A percentile compares a stretch with the other conserved stretches of the same genome.
phyloP scores from a whole-genome alignment of 805 yeast species.

The Candida arabinofermentans region DNA sequence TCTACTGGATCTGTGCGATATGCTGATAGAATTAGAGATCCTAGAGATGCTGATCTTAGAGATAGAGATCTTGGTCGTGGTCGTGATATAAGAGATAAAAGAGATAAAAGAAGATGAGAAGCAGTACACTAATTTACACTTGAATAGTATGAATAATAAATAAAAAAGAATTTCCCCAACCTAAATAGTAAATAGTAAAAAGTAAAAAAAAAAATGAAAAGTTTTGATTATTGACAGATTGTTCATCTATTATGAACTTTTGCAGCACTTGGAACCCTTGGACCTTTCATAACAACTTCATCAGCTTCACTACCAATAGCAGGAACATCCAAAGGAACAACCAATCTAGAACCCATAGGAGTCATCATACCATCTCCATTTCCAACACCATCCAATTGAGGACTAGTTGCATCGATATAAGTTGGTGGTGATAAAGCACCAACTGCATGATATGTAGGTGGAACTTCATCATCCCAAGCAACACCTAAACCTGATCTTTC shows the following conservation, averaged over 20 bases:
- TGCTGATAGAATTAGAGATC: conserved; percentile 3
- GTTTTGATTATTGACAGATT: no score
- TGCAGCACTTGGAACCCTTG: conserved; percentile 12
- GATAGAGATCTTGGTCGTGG: background rate
- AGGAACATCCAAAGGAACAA: conserved; percentile 17
- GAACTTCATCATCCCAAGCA: conserved; percentile 99
- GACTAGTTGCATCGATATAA: conserved; percentile 41
- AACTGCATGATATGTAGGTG: conserved; percentile 90
- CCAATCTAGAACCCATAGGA: conserved; percentile 18
- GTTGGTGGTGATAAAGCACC: conserved; percentile 83
- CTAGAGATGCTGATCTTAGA: conserved; percentile 3
- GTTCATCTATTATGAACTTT: no score
- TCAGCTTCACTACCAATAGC: conserved; percentile 2
- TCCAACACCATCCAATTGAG: background rate
- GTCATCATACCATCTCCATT: conserved; percentile 6
- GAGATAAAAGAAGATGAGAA: background rate
- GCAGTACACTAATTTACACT: no score
- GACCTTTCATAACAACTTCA: conserved; percentile 14
- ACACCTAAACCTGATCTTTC: conserved; percentile 95
- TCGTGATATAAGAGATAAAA: conserved; percentile 1
- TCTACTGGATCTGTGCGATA: background rate
- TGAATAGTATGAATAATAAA: background rate
- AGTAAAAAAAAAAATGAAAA: background rate
- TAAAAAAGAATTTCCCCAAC: background rate
- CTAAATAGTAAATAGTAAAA: no score